Percentiles rank a stretch among this genome's conserved stretches.
phyloP scores from a whole-genome alignment of 352 stramenopile genomes.

The Pythium aphanidermatum region DNA sequence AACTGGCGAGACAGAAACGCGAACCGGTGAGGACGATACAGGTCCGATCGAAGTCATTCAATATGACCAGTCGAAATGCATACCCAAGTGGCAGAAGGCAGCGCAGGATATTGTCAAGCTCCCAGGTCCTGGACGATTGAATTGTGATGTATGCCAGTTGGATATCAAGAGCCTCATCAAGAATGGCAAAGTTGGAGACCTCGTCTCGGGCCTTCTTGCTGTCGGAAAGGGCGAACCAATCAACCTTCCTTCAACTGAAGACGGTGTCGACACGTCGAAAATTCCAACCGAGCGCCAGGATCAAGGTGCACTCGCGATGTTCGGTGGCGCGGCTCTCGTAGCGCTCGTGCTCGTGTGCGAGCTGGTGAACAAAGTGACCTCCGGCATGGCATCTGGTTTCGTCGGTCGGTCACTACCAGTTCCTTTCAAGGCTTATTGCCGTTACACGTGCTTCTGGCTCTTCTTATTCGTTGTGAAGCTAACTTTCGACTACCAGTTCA shows the following conservation, averaged over 20 bases:
- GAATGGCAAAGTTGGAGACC: conserved; percentile 52
- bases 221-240: conserved; percentile 32
- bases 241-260: conserved; percentile 13
- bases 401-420: conserved; percentile 71
- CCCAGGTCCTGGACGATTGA: conserved; percentile 46
- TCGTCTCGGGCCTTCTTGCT: conserved; percentile 39
- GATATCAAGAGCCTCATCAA: conserved; percentile 52
- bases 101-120: conserved; percentile 57
- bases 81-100: conserved; percentile 41
- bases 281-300: conserved; percentile 42
- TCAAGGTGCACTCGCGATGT: conserved; percentile 54
- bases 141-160: conserved; percentile 66
- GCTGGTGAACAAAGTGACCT: conserved; percentile 72
- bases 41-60: conserved; percentile 16
- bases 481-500: conserved; percentile 78
- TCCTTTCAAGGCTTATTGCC: conserved; percentile 50
- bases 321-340: conserved; percentile 36
- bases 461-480: conserved; percentile 64
- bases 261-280: conserved; percentile 10
- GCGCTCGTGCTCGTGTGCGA: conserved; percentile 56
- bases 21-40: conserved; percentile 1
- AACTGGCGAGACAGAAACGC: conserved; percentile 27
- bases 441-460: conserved; percentile 81
- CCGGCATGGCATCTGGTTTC: conserved; percentile 59
- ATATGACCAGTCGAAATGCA: conserved; percentile 61